Base-by-base conservation (phyloP, 2,329 filamentous ascomycete species). In the Fusarium anthophilum region DNA sequence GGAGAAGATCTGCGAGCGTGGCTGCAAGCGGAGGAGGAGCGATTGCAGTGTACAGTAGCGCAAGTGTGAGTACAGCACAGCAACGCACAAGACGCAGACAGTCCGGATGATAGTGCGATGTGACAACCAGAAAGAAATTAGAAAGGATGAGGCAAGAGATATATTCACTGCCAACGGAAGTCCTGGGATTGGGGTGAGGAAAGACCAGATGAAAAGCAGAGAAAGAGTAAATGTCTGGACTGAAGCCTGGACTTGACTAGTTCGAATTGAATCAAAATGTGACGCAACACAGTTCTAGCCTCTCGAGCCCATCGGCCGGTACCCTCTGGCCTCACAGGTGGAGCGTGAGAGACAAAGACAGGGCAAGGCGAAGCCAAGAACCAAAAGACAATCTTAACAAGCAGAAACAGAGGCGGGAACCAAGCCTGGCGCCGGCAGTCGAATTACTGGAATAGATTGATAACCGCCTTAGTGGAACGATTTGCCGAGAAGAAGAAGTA, bases 1-100 rank as follows among this genome's bases (percentile, higher is more conserved):
- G 63, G 67, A 77, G 65, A 66, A 57, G 75, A 77, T 77, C 70
- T 77, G 73, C 75, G 73, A 72, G 68, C 54, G 73, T 75, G 68
- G 75, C 73, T 77, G 70, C 70, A 74, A 76, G 74, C 73, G 70
- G 75, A 75, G 72, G 63, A 62, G 56, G 32, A 72, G 50, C 68
- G 60, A 75, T 74, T 74, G 67, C 53, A 70, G 66, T 39, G 44
- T 39, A 63, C 48, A 55, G 64, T 66, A 66, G 58, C 61, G 43
- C 35, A 58, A 58, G 32, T 38, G 32, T 54, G 50, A 38, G 51
- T 38, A 18, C 30, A 53, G 37, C 20, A 41, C 53, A 53, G 44
- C 37, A 35, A 35, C 48, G 30, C 48, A 51, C 30, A 51, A 51
- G 32, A 35, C 30, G 30, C 28, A 32, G 59, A 38, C 45, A 47